Evolutionary conservation across 164 flowering plant species (phyloP).

Genomic region (Brasenia schreberi): DNA sequence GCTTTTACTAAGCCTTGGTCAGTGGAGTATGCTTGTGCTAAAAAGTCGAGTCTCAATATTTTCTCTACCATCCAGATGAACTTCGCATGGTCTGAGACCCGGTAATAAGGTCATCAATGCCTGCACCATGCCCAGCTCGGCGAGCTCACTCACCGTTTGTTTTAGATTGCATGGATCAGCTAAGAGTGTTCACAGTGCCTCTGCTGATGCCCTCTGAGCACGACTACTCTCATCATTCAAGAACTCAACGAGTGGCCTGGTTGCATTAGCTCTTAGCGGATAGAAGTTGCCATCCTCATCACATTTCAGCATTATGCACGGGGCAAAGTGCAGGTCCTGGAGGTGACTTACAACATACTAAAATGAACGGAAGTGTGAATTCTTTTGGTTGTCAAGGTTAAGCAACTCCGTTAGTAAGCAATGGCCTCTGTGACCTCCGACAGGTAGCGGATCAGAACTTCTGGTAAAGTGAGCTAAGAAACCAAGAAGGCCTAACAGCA

Average conservation of each 20-base stretch:
- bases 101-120: conserved; percentile 25
- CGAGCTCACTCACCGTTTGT: conserved; percentile 30
- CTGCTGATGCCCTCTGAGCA: conserved; percentile 34
- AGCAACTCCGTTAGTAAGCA: conserved; percentile 8
- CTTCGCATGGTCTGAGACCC: conserved; percentile 30
- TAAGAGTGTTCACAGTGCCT: conserved; percentile 39
- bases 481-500: conserved; percentile 47
- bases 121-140: conserved; percentile 18
- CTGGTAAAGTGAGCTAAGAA: conserved; percentile 32
- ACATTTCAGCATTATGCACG: conserved; percentile 26
- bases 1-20: conserved; percentile 35
- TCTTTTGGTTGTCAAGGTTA: conserved; percentile 27
- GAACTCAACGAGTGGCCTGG: conserved; percentile 34
- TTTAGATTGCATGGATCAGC: conserved; percentile 15
- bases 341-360: conserved; percentile 26
- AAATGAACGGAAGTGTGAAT: conserved; percentile 20
- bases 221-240: conserved; percentile 24
- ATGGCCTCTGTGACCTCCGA: conserved; percentile 21
- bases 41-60: conserved; percentile 30
- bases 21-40: conserved; percentile 12
- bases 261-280: conserved; percentile 30
- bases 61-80: conserved; percentile 38
- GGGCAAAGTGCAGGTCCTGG: conserved; percentile 24
- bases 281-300: conserved; percentile 32
- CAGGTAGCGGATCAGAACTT: conserved; percentile 29